phyloP scores from a whole-genome alignment of 108 stramenopile species.

The Fragilaria radians region DNA sequence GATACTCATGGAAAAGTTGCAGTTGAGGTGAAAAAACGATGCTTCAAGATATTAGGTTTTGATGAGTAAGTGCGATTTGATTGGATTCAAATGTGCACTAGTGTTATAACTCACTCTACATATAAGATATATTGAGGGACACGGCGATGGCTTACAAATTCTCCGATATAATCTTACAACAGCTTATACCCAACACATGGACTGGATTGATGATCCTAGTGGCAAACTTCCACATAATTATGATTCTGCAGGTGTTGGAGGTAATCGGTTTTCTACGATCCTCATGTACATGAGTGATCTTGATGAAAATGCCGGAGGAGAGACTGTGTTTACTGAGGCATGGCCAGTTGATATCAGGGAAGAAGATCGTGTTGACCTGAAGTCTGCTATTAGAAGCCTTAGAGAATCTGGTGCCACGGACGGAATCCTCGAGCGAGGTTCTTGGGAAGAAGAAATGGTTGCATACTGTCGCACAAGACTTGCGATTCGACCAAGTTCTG shows the following conservation, averaged over 20 bases:
- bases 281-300: conserved; percentile 93
- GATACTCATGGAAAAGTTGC: conserved; percentile 77
- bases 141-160: conserved; percentile 93
- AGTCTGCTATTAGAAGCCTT: conserved; percentile 17
- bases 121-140: conserved; percentile 46
- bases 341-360: conserved; percentile 41
- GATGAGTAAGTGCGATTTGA: conserved; percentile 50
- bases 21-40: conserved; percentile 62
- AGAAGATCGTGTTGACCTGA: conserved; percentile 18
- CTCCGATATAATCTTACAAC: conserved; percentile 88
- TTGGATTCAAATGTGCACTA: conserved; percentile 20
- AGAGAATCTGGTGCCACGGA: conserved; percentile 42
- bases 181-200: conserved; percentile 89
- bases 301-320: conserved; percentile 78
- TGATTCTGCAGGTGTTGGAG: conserved; percentile 62
- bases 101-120: conserved; percentile 1
- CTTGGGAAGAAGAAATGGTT: conserved; percentile 83
- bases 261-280: conserved; percentile 94
- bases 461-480: conserved; percentile 62
- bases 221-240: conserved; percentile 49
- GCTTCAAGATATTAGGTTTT: conserved; percentile 69
- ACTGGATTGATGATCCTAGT: conserved; percentile 68
- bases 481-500: conserved; percentile 58
- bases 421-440: conserved; percentile 41
- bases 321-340: conserved; percentile 86